Conservation (phyloP, 257 asterid species). For the Osmanthus fragrans region DNA sequence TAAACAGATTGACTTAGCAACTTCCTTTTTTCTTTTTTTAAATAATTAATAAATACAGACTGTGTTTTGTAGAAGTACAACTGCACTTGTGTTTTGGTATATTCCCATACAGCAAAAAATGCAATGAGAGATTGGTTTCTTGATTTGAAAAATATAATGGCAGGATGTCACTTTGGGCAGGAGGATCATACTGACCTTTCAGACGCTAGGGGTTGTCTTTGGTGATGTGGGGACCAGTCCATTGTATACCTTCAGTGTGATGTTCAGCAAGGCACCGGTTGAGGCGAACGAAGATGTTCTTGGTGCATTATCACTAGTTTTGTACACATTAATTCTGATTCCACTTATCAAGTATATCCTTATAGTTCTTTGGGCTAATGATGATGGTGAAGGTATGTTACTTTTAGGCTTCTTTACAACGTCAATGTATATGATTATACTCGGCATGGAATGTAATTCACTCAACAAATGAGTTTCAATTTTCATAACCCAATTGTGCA, state of each 20-base stretch:
- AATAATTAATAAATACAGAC: background rate
- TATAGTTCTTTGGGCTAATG: conserved; percentile 97
- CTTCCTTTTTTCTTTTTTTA: background rate
- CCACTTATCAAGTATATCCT: conserved; percentile 89
- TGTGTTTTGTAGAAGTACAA: background rate
- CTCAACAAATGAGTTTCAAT: conserved; percentile 22
- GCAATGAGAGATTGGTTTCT: conserved; percentile 24
- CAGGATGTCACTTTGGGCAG: conserved; percentile 82
- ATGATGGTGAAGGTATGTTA: conserved; percentile 94
- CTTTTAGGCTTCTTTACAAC: conserved; percentile 13
- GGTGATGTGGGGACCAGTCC: conserved; percentile 99
- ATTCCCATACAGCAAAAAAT: conserved; percentile 1
- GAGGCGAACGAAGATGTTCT: conserved; percentile 80
- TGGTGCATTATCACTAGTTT: conserved; percentile 87
- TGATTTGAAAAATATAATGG: conserved; percentile 37
- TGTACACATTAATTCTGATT: conserved; percentile 83
- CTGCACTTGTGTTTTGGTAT: conserved; percentile 2
- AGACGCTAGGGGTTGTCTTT: conserved; percentile 92
- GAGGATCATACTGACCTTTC: conserved; percentile 71
- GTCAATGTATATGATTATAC: background rate
- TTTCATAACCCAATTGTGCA: conserved; percentile 43
- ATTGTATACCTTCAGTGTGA: conserved; percentile 92
- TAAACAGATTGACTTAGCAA: conserved; percentile 9
- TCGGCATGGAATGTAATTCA: conserved; percentile 21
- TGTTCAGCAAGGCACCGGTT: conserved; percentile 99